Evolutionary conservation across 1,284 basidiomycete genomes (phyloP).

Genomic region (Ganoderma sinense): DNA sequence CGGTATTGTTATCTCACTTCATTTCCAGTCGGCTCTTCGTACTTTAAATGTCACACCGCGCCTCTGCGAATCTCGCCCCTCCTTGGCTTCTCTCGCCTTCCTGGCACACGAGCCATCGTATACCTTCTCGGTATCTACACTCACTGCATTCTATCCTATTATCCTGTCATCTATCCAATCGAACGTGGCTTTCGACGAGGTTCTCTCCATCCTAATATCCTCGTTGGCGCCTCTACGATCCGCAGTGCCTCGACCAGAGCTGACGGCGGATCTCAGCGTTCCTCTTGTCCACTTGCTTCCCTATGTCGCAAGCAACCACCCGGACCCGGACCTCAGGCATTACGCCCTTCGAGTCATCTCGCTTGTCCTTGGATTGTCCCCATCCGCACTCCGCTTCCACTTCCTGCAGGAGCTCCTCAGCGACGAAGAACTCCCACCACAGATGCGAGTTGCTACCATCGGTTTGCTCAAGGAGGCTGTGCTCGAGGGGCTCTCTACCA

Average conservation of each 20-base stretch:
- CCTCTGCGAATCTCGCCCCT: slow-evolving; percentile 29
- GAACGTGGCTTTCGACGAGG: slow-evolving; percentile 61
- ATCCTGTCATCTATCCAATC: slow-evolving; percentile 59
- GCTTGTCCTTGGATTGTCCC: slow-evolving; percentile 53
- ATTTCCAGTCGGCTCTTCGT: slow-evolving; percentile 32
- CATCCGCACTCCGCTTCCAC: slow-evolving; percentile 56
- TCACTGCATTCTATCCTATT: slow-evolving; percentile 51
- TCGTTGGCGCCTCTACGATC: slow-evolving; percentile 44
- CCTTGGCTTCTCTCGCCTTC: slow-evolving; percentile 52
- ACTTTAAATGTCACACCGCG: slow-evolving; percentile 29
- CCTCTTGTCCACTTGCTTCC: slow-evolving; percentile 60
- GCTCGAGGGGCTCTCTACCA: slow-evolving; percentile 54
- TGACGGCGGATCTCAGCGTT: slow-evolving; percentile 53
- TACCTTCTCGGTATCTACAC: slow-evolving; percentile 28
- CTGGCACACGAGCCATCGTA: slow-evolving; percentile 51
- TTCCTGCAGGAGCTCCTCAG: slow-evolving; percentile 60
- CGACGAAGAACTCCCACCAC: slow-evolving; percentile 55
- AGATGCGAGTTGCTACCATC: slow-evolving; percentile 71
- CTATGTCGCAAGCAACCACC: slow-evolving; percentile 63
- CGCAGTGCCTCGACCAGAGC: slow-evolving; percentile 31
- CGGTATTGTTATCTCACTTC: background rate
- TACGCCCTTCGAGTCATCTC: slow-evolving; percentile 67
- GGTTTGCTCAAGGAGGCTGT: slow-evolving; percentile 73
- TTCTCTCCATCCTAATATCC: slow-evolving; percentile 60
- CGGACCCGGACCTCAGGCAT: slow-evolving; percentile 63